These are phyloP conservation scores for Boletus hoseneyae DNA, from an alignment of 1,284 basidiomycete species.

Conservation along the genomic window DNA sequence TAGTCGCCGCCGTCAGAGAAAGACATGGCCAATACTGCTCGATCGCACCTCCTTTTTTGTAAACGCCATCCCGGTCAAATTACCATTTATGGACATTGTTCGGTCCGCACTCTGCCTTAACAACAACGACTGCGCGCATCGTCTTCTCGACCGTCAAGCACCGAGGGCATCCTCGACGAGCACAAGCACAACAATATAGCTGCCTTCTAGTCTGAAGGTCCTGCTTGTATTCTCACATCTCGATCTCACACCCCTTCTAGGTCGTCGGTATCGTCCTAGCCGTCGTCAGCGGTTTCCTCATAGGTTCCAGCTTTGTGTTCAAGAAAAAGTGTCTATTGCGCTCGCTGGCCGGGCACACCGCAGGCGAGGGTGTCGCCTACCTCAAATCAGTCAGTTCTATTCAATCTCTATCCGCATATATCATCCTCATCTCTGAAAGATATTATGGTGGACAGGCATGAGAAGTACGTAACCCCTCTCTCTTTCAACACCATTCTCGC, in stretches of 20 bases:
- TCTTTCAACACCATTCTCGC: conserved; percentile 2
- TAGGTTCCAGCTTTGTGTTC: conserved; percentile 91
- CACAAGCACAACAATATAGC: conserved; percentile 19
- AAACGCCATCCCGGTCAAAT: neutral
- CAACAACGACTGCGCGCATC: conserved; percentile 16
- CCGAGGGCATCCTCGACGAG: conserved; percentile 26
- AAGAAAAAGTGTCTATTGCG: conserved; percentile 91
- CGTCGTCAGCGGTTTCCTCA: conserved; percentile 81
- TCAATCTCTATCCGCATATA: conserved; percentile 13
- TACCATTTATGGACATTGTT: conserved; percentile 6
- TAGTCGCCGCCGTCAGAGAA: conserved; percentile 2
- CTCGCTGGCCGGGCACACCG: conserved; percentile 64
- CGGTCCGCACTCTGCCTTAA: conserved; percentile 13
- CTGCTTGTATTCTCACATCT: neutral
- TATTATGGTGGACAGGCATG: conserved; percentile 88
- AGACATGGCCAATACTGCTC: conserved; percentile 9
- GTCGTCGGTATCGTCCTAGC: conserved; percentile 80
- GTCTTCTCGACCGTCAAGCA: conserved; percentile 9
- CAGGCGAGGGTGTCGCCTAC: conserved; percentile 94
- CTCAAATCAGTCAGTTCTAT: conserved; percentile 73
- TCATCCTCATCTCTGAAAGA: conserved; percentile 34
- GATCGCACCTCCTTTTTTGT: conserved; percentile 7
- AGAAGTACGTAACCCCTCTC: conserved; percentile 40
- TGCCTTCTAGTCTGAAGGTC: conserved; percentile 36
- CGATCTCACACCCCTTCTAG: conserved; percentile 34